Percentiles rank a stretch among this genome's conserved stretches.
phyloP scores from a whole-genome alignment of 2,329 filamentous ascomycete genomes.

The Pseudogymnoascus verrucosus region DNA sequence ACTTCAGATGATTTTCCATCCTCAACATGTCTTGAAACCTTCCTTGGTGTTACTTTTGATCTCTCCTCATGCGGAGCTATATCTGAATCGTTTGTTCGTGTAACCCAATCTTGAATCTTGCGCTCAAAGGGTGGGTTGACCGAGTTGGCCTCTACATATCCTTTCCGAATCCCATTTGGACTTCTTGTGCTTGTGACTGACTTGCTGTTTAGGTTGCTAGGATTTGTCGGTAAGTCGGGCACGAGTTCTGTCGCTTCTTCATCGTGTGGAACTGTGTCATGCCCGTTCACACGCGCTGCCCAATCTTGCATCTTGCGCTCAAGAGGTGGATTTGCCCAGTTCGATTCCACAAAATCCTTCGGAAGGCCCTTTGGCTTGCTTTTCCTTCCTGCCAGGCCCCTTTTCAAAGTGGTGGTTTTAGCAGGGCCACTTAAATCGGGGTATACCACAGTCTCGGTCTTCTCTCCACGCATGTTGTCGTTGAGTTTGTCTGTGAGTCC shows the following conservation, averaged over 20 bases:
- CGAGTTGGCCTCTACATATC: conserved; percentile 46
- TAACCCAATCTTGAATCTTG: conserved; percentile 56
- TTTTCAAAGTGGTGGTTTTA: not conserved
- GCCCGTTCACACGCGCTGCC: conserved; percentile 32
- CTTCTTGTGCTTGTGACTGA: not conserved
- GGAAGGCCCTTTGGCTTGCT: conserved; percentile 35
- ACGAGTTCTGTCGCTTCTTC: not conserved
- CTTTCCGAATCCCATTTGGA: conserved; percentile 28
- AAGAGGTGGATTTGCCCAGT: conserved; percentile 46
- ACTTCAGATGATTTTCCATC: not conserved
- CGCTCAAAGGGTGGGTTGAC: conserved; percentile 48
- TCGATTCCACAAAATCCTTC: conserved; percentile 48
- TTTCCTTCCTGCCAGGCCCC: not conserved
- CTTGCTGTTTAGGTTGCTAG: not conserved
- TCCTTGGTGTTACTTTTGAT: not conserved
- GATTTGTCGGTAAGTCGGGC: not conserved
- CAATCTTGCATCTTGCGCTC: conserved; percentile 55
- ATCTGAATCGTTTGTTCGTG: conserved; percentile 12
- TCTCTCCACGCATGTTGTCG: not conserved
- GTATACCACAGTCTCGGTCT: not conserved
- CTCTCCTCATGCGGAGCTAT: not conserved
- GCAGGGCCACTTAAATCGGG: not conserved
- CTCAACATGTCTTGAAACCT: not conserved
- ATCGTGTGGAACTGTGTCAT: not conserved
- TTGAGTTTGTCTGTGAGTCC: conserved; percentile 18